phyloP scores from a whole-genome alignment of 1,284 basidiomycete genomes.

The Cutaneotrichosporon spelunceum region DNA sequence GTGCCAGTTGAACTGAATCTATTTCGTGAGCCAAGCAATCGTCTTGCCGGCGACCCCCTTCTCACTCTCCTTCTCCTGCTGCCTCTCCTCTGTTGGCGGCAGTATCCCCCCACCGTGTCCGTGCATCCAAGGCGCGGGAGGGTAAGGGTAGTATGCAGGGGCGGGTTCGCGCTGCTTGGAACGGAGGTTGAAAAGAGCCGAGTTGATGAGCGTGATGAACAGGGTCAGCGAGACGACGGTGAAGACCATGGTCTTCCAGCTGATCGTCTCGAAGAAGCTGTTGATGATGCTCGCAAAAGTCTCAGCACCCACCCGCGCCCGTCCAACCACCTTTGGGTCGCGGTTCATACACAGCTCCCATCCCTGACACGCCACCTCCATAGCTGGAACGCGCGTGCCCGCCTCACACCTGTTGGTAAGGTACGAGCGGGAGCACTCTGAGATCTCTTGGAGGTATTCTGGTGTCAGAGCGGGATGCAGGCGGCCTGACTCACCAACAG shows the following conservation, averaged over 20 bases:
- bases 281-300: constrained; percentile 94
- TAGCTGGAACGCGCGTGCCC: constrained; percentile 67
- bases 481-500: constrained; percentile 63
- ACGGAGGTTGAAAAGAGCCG: constrained; percentile 60
- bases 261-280: constrained; percentile 92
- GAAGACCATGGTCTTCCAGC: constrained; percentile 93
- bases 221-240: constrained; percentile 73
- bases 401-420: constrained; percentile 76
- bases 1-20: background rate
- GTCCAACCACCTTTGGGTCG: constrained; percentile 83
- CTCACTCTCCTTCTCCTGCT: background rate
- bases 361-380: constrained; percentile 73
- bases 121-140: constrained; percentile 6
- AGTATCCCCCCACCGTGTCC: background rate
- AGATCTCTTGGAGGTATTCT: constrained; percentile 88
- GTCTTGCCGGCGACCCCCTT: constrained; percentile 12
- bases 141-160: constrained; percentile 15
- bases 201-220: constrained; percentile 76
- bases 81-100: background rate
- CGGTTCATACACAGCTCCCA: constrained; percentile 98
- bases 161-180: constrained; percentile 41
- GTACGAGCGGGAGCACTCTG: constrained; percentile 73
- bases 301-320: constrained; percentile 86
- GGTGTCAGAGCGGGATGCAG: constrained; percentile 3
- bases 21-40: constrained; percentile 18